Evolutionary conservation across 2,329 filamentous ascomycete genomes (phyloP).

Genomic region (Aspergillus cejpii): DNA sequence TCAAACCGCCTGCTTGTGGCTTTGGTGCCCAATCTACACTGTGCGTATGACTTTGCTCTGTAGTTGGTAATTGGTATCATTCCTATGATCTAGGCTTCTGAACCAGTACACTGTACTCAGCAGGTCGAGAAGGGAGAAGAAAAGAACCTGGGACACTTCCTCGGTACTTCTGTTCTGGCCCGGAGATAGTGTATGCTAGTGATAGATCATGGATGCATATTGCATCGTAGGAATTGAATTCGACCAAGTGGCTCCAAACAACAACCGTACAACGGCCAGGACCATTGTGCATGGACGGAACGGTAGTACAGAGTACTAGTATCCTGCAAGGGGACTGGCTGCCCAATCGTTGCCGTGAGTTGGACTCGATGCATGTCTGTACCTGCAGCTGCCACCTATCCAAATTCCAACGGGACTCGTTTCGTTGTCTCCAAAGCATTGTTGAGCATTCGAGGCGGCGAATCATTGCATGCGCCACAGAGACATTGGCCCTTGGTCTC

Average conservation of each 20-base stretch:
- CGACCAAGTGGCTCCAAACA: slow-evolving; percentile 7
- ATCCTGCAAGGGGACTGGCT: slow-evolving; percentile 2
- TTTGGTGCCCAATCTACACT: background rate
- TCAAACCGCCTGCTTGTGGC: background rate
- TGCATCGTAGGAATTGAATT: slow-evolving; percentile 11
- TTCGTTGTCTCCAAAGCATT: background rate
- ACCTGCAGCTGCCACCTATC: background rate
- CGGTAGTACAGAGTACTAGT: background rate
- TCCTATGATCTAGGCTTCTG: background rate
- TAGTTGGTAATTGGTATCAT: background rate
- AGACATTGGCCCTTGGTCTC: background rate
- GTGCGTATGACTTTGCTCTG: background rate
- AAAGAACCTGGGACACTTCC: too few species aligned
- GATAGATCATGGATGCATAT: background rate
- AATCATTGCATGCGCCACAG: background rate
- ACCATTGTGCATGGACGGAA: background rate
- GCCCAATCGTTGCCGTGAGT: background rate
- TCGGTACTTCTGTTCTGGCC: too few species aligned
- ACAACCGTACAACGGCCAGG: background rate
- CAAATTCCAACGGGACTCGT: background rate
- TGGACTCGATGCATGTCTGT: background rate
- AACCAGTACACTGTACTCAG: too few species aligned
- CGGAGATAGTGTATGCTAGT: background rate
- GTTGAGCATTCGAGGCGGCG: background rate
- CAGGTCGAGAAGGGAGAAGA: too few species aligned